Percentiles rank a stretch among this genome's conserved stretches.
These are phyloP conservation scores for Trichoderma erinaceum DNA, from an alignment of 495 filamentous ascomycete genomes.

Conservation along the genomic window DNA sequence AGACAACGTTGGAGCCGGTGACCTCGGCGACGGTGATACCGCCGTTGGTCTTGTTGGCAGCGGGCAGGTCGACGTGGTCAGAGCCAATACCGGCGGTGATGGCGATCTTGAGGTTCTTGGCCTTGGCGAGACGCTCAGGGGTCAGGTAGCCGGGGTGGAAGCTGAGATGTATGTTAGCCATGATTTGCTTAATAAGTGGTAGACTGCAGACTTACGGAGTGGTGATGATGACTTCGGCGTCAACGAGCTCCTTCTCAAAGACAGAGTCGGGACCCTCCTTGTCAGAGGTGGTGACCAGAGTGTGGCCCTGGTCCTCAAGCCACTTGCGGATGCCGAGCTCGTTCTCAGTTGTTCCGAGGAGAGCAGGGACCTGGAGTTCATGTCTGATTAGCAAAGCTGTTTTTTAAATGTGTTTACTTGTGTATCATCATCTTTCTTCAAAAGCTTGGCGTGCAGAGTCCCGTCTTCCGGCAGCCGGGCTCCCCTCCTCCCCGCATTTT, in stretches of 20 bases:
- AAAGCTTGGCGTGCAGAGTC: not conserved
- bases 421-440: not conserved
- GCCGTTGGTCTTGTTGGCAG: conserved; percentile 96
- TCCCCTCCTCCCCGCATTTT: not conserved
- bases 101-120: conserved; percentile 97
- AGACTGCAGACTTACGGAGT: conserved; percentile 67
- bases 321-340: conserved; percentile 94
- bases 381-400: not conserved
- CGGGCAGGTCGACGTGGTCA: conserved; percentile 95
- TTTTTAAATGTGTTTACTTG: not conserved
- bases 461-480: not conserved
- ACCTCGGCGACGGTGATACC: conserved; percentile 96
- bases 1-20: conserved; percentile 88
- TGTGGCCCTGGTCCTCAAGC: conserved; percentile 94
- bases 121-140: conserved; percentile 90
- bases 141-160: conserved; percentile 99
- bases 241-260: conserved; percentile 92
- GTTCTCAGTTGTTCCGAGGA: conserved; percentile 95
- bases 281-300: conserved; percentile 91
- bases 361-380: conserved; percentile 59
- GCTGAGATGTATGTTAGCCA: conserved; percentile 36
- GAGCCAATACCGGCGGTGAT: conserved; percentile 96
- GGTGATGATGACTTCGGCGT: conserved; percentile 98
- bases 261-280: conserved; percentile 88
- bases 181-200: not conserved